phyloP scores from a whole-genome alignment of 106 monocot genomes.

The Agapanthus africanus region DNA sequence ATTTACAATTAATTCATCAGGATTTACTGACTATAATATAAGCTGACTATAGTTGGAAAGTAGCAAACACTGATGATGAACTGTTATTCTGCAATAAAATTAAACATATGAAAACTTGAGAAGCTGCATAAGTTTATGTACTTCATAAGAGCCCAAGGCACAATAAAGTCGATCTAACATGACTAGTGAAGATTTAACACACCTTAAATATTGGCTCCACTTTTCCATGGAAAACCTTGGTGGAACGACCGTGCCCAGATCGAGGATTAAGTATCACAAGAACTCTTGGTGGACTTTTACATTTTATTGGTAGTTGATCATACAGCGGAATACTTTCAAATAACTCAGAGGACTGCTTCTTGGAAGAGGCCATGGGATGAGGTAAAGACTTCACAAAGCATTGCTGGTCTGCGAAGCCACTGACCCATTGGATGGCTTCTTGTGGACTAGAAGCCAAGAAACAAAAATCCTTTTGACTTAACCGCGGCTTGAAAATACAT shows the following conservation, averaged over 20 bases:
- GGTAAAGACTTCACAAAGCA: constrained; percentile 73
- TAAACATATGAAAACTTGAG: not conserved
- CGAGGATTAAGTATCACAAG: constrained; percentile 95
- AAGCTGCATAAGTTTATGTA: constrained; percentile 1
- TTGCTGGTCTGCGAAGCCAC: constrained; percentile 76
- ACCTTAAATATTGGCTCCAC: constrained; percentile 98
- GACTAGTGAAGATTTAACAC: constrained; percentile 2
- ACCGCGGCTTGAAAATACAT: constrained; percentile 55
- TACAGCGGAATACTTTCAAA: constrained; percentile 43
- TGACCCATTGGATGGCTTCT: constrained; percentile 83
- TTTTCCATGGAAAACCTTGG: constrained; percentile 82
- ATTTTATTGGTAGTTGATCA: constrained; percentile 73
- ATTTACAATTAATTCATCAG: too few species aligned
- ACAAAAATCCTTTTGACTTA: constrained; percentile 60
- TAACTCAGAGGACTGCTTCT: constrained; percentile 50
- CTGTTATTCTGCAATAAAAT: not conserved
- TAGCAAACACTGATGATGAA: not conserved
- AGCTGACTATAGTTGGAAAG: not conserved
- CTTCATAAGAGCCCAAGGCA: not conserved
- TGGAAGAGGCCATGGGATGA: constrained; percentile 65
- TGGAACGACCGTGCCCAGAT: constrained; percentile 91
- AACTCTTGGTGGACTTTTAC: constrained; percentile 61
- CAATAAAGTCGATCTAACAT: not conserved
- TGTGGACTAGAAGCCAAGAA: constrained; percentile 73
- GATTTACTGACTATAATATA: not conserved